These are phyloP conservation scores for Elymus sibiricus DNA, from an alignment of 176 grass and related monocot species.

Conservation along the genomic window DNA sequence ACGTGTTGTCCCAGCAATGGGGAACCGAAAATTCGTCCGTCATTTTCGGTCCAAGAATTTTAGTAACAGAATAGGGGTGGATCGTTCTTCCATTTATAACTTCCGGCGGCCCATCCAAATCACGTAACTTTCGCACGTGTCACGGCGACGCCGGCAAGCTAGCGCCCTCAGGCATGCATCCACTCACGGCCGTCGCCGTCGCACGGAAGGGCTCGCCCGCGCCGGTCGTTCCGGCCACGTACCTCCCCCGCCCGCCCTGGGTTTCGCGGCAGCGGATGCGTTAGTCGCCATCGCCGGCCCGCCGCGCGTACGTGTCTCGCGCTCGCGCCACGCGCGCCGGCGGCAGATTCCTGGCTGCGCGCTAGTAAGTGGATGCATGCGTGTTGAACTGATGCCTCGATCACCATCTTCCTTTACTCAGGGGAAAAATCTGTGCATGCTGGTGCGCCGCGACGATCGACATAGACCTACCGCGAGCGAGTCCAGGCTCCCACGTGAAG, in stretches of 20 bases:
- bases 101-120: background rate
- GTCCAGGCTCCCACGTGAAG: slow-evolving; percentile 17
- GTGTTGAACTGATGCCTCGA: background rate
- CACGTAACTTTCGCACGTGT: background rate
- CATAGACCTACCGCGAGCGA: background rate
- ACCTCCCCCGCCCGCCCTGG: background rate
- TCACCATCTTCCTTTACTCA: background rate
- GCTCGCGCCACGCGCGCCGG: background rate
- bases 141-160: too few species aligned
- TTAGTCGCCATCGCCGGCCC: slow-evolving; percentile 1
- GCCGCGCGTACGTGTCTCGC: background rate
- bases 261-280: background rate
- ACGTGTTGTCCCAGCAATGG: background rate
- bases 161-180: background rate
- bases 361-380: too few species aligned
- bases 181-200: background rate
- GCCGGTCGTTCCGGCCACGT: background rate
- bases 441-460: background rate
- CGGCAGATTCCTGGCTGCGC: background rate
- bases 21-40: background rate
- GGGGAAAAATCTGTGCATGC: background rate
- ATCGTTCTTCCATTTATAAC: background rate
- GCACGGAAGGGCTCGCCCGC: background rate
- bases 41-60: background rate
- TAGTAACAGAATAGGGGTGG: background rate